These are phyloP conservation scores for Malus hybrid DNA, from an alignment of 331 rosid species.

Conservation along the genomic window DNA sequence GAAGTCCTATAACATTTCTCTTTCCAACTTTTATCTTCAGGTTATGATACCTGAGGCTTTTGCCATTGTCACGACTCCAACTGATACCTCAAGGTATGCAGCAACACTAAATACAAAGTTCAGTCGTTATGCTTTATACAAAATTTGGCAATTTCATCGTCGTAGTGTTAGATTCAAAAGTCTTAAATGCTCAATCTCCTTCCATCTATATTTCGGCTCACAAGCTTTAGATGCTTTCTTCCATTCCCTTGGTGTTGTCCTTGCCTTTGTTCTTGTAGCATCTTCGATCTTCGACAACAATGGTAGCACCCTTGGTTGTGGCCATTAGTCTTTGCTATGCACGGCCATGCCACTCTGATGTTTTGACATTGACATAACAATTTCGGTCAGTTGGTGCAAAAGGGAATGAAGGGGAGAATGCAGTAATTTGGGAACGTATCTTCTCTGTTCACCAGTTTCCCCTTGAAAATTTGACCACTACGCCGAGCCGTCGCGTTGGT, in stretches of 20 bases:
- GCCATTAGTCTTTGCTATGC: neutral
- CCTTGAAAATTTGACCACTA: neutral
- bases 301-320: neutral
- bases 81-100: slow-evolving; percentile 52
- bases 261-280: neutral
- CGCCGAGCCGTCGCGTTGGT: neutral
- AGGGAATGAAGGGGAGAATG: neutral
- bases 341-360: neutral
- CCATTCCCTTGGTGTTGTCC: neutral
- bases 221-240: neutral
- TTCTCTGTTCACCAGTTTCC: neutral
- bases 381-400: neutral
- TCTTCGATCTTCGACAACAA: neutral
- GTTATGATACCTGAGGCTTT: slow-evolving; percentile 79
- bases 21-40: slow-evolving; percentile 27
- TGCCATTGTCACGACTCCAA: slow-evolving; percentile 83
- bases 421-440: neutral
- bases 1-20: neutral
- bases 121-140: neutral
- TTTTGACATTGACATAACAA: neutral
- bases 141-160: neutral
- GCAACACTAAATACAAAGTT: neutral
- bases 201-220: neutral
- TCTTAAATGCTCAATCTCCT: neutral
- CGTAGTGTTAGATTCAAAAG: neutral